A percentile compares a stretch with the other conserved stretches of the same genome.
phyloP scores from a whole-genome alignment of 179 eudicot genomes.

The Heliamphora pulchella region DNA sequence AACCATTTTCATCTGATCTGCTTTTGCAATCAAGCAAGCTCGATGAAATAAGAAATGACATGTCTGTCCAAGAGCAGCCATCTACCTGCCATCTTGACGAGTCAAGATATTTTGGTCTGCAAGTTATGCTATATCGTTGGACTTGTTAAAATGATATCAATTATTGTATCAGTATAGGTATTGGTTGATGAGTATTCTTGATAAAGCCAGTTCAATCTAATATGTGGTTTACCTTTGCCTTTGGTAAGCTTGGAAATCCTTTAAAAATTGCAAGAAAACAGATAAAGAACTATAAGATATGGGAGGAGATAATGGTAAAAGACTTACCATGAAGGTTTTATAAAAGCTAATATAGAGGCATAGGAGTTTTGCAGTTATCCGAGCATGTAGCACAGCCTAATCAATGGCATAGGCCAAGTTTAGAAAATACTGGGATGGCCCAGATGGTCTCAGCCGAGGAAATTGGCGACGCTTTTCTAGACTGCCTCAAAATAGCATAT shows the following conservation, averaged over 20 bases:
- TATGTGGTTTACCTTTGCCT: not conserved
- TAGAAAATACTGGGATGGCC: not conserved
- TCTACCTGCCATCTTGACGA: not conserved
- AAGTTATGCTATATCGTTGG: not conserved
- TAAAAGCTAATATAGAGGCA: not conserved
- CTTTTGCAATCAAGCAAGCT: not conserved
- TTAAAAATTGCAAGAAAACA: not conserved
- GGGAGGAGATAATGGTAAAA: slow-evolving; percentile 1
- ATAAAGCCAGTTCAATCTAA: not conserved
- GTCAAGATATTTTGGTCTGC: not conserved
- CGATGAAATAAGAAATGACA: not conserved
- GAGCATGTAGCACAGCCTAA: not conserved
- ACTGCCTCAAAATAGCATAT: not conserved
- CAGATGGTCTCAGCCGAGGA: not conserved
- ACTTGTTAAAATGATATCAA: not conserved
- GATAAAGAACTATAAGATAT: not conserved
- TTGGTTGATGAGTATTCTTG: not conserved
- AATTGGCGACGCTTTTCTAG: not conserved
- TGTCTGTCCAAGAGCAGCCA: not conserved
- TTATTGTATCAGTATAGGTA: not conserved
- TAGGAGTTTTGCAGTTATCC: not conserved
- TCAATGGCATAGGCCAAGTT: not conserved
- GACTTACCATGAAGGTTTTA: not conserved
- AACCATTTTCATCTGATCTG: not conserved
- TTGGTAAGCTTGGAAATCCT: not conserved